Base-by-base conservation (phyloP, 306 rosid species). In the Lathyrus aphaca region DNA sequence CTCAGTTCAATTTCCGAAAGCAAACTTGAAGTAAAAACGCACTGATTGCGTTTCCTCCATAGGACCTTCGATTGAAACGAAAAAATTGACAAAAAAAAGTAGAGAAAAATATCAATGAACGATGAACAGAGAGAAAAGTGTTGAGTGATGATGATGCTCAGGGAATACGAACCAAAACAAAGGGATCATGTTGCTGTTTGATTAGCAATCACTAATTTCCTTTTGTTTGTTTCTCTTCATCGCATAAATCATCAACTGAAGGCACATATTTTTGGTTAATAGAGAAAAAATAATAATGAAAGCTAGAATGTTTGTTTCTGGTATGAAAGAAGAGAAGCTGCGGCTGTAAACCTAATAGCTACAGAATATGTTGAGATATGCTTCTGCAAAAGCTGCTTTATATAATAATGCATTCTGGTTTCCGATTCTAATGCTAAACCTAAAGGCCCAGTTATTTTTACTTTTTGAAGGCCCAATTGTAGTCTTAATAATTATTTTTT, bases 141-240 rank as follows among this genome's bases (percentile, higher is more conserved):
- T 35, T 19, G 44, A 8, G 4, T 19, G 8, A 4, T 21, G 30
- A 53, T 4, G 85, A 87, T 82, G 97, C 97, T 90, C 99, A 68
- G 97, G 78, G 99, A 94, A 94, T 94, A 91, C 99, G 91, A 94
- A 94, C 95, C 99, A 86, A 66, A 79, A 42, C 30, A 63, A 37
- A 12, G 15, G 44, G 53, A 78, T 94, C 98, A 90, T 85, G n/a
- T 81, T 86, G 88, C 96, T 2, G 71, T 25, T 37, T 10, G 61
- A 68, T 25, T 79, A 15, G 80, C 85, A 88, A 90, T 94, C 97
- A 50, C 80, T 57, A 29, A 14, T 63, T 77, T 77, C 59, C 73
- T 72, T 74, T 27, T 56, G 63, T 56, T 56, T 62, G 25, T 37
- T 57, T 48, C 5, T 87, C 92, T 74, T 88, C 90, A 88, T 85